These are phyloP conservation scores for Solanum sejunctum DNA, from an alignment of 257 asterid species.

Conservation along the genomic window DNA sequence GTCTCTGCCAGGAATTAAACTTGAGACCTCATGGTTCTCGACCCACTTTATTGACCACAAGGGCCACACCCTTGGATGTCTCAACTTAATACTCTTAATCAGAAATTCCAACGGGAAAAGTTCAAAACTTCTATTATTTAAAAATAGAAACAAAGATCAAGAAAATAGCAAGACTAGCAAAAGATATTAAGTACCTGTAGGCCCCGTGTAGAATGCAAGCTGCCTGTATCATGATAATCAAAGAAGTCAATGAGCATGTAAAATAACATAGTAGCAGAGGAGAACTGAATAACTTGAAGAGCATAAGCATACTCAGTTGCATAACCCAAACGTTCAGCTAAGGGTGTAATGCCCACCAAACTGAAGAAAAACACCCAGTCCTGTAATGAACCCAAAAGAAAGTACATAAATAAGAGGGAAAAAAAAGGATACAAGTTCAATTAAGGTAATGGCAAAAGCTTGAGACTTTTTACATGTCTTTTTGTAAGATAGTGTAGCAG, in stretches of 20 bases:
- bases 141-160: neutral
- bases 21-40: neutral
- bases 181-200: slow-evolving; percentile 39
- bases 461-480: slow-evolving; percentile 45
- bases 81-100: neutral
- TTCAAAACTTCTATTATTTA: neutral
- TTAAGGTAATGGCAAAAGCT: neutral
- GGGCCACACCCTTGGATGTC: neutral
- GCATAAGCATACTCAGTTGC: slow-evolving; percentile 70
- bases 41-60: neutral
- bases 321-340: slow-evolving; percentile 95
- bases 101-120: neutral
- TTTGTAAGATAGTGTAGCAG: slow-evolving; percentile 53
- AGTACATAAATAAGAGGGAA: neutral
- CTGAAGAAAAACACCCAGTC: slow-evolving; percentile 94
- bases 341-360: slow-evolving; percentile 74
- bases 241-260: neutral
- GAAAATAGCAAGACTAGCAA: neutral
- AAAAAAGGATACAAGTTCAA: neutral
- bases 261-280: neutral
- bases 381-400: slow-evolving; percentile 15
- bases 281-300: neutral
- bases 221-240: slow-evolving; percentile 36
- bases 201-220: slow-evolving; percentile 56
- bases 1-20: neutral